Evolutionary conservation across 148 eudicot species (phyloP).

Genomic region (Cornus controversa): DNA sequence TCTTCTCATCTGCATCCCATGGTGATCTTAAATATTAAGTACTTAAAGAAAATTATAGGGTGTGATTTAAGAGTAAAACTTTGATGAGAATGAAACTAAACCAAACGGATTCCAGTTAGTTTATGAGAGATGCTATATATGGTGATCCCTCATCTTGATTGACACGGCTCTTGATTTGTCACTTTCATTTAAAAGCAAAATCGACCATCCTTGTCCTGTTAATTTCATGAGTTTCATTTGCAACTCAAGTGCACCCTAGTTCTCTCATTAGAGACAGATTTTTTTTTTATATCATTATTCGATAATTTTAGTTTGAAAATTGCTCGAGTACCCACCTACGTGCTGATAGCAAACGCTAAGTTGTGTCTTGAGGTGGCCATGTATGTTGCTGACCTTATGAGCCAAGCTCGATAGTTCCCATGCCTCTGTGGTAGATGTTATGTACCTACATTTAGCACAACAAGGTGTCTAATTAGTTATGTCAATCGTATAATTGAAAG

Average conservation of each 20-base stretch:
- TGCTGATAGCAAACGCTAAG: constrained; percentile 66
- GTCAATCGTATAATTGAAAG: neutral
- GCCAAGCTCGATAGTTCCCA: constrained; percentile 93
- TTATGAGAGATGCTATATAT: neutral
- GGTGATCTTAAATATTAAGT: neutral
- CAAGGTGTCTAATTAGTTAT: neutral
- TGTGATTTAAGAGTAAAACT: neutral
- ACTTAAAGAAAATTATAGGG: neutral
- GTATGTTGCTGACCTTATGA: constrained; percentile 73
- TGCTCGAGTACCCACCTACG: constrained; percentile 47
- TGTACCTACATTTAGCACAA: constrained; percentile 35
- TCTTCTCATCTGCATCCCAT: constrained; percentile 76
- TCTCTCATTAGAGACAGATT: too few species aligned
- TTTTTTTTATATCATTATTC: neutral
- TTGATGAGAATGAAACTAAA: neutral
- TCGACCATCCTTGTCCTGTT: neutral
- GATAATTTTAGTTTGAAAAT: neutral
- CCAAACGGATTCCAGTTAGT: neutral
- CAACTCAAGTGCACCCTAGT: neutral
- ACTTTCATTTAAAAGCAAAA: neutral
- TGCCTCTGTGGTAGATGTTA: constrained; percentile 70
- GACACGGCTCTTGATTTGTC: neutral
- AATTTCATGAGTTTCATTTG: too few species aligned
- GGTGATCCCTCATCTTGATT: neutral
- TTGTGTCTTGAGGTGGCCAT: constrained; percentile 66